These are phyloP conservation scores for Saturnispora mendoncae DNA, from an alignment of 805 yeast genomes.

Conservation along the genomic window DNA sequence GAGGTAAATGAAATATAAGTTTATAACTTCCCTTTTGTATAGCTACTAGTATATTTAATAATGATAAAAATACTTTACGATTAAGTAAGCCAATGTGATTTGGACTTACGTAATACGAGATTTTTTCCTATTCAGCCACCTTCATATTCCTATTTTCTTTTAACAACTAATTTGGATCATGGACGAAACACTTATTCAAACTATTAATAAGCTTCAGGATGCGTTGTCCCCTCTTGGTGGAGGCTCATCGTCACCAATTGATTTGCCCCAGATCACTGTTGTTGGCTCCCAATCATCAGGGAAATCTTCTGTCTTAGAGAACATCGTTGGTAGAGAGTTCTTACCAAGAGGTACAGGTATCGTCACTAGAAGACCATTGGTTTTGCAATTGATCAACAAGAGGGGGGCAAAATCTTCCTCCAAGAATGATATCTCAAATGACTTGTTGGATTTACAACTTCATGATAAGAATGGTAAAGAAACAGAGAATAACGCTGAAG, in stretches of 20 bases:
- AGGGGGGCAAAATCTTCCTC: constrained; percentile 30
- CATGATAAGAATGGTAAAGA: constrained; percentile 38
- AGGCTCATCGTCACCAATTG: constrained; percentile 81
- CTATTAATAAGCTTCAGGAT: constrained; percentile 86
- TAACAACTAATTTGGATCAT: constrained; percentile 26
- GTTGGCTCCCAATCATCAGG: constrained; percentile 91
- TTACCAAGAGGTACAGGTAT: constrained; percentile 90
- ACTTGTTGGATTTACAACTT: constrained; percentile 38
- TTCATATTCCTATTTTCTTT: neutral
- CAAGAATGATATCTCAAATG: constrained; percentile 24
- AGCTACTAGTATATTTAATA: no score
- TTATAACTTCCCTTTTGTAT: neutral
- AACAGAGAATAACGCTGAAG: constrained; percentile 66
- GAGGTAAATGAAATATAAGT: constrained; percentile 18
- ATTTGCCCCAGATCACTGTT: constrained; percentile 89
- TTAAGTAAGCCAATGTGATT: no score
- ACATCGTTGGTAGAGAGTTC: constrained; percentile 86
- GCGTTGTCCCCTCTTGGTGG: constrained; percentile 96
- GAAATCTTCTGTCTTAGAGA: constrained; percentile 81
- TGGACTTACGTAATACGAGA: neutral
- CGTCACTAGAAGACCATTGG: constrained; percentile 82
- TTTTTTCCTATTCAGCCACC: neutral
- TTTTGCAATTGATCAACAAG: constrained; percentile 69
- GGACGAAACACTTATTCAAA: constrained; percentile 74
- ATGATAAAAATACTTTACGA: no score